A percentile compares a stretch with the other conserved stretches of the same genome.
Evolutionary conservation across 2,329 filamentous ascomycete genomes (phyloP).

Genomic region (Clonostachys byssicola): DNA sequence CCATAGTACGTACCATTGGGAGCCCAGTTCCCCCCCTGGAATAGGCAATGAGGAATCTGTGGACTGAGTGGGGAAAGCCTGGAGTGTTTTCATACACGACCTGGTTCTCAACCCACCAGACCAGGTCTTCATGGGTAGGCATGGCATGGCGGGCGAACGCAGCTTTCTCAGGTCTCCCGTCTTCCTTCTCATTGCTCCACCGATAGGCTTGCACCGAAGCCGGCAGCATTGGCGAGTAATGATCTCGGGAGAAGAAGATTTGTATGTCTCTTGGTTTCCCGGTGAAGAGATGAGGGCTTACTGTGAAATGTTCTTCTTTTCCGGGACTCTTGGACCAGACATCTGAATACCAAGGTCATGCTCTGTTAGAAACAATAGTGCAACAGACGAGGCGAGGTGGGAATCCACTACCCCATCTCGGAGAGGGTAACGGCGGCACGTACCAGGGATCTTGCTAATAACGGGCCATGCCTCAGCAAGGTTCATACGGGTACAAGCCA

Average conservation of each 20-base stretch:
- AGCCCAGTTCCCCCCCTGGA: slow-evolving; percentile 25
- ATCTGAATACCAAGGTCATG: slow-evolving; percentile 19
- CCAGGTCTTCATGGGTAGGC: slow-evolving; percentile 24
- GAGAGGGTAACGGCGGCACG: slow-evolving; percentile 12
- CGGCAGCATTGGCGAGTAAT: slow-evolving; percentile 29
- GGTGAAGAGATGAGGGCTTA: slow-evolving; percentile 26
- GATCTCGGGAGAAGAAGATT: slow-evolving; percentile 26
- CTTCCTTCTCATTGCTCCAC: slow-evolving; percentile 19
- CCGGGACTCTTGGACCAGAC: slow-evolving; percentile 27
- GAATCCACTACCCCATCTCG: not conserved
- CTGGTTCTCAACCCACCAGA: slow-evolving; percentile 27
- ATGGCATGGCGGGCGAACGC: slow-evolving; percentile 29
- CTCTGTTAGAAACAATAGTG: not conserved
- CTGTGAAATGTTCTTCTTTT: slow-evolving; percentile 23
- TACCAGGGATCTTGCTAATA: slow-evolving; percentile 30
- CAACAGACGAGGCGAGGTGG: not conserved
- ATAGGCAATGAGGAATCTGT: slow-evolving; percentile 30
- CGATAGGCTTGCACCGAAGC: slow-evolving; percentile 32
- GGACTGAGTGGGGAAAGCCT: slow-evolving; percentile 24
- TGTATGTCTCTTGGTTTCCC: slow-evolving; percentile 27
- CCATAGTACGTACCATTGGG: slow-evolving; percentile 26
- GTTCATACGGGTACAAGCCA: slow-evolving; percentile 31
- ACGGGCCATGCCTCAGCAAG: slow-evolving; percentile 29
- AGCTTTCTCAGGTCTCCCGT: slow-evolving; percentile 22
- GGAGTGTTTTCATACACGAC: slow-evolving; percentile 15